A percentile compares a stretch with the other conserved stretches of the same genome.
These are phyloP conservation scores for Stevia rebaudiana DNA, from an alignment of 140 eudicot genomes.

Conservation along the genomic window DNA sequence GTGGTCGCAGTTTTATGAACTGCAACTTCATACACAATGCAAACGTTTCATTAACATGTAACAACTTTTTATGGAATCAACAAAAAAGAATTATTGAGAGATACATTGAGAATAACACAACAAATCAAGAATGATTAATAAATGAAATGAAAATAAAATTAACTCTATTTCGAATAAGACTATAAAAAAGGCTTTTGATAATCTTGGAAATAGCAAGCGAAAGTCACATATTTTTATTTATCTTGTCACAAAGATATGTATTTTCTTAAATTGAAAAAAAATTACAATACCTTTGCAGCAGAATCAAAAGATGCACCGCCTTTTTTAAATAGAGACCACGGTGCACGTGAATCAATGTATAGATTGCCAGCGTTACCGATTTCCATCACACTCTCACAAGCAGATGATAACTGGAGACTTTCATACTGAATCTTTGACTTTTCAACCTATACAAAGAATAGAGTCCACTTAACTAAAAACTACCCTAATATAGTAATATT, in stretches of 20 bases:
- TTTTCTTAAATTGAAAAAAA: not conserved
- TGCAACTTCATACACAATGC: not conserved
- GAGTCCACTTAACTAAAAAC: not conserved
- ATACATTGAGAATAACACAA: no score
- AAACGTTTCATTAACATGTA: no score
- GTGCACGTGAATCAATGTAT: conserved; percentile 81
- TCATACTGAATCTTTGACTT: conserved; percentile 61
- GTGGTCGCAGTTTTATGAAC: not conserved
- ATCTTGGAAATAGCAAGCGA: no score
- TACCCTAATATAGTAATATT: not conserved
- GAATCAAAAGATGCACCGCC: conserved; percentile 72
- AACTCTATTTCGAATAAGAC: no score
- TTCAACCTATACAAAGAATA: conserved; percentile 47
- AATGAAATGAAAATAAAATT: no score
- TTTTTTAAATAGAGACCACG: conserved; percentile 95
- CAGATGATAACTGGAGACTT: conserved; percentile 72
- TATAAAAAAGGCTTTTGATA: no score
- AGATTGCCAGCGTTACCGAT: conserved; percentile 84
- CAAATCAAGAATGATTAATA: no score
- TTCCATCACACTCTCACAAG: conserved; percentile 87
- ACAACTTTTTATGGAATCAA: no score
- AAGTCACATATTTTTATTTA: no score
- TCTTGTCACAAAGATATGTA: not conserved
- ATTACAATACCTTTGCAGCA: conserved; percentile 76
- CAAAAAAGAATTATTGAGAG: no score